These are phyloP conservation scores for Encephalitozoon cuniculi DNA, from an alignment of 371 early-diverging fungal genomes.

Conservation along the genomic window DNA sequence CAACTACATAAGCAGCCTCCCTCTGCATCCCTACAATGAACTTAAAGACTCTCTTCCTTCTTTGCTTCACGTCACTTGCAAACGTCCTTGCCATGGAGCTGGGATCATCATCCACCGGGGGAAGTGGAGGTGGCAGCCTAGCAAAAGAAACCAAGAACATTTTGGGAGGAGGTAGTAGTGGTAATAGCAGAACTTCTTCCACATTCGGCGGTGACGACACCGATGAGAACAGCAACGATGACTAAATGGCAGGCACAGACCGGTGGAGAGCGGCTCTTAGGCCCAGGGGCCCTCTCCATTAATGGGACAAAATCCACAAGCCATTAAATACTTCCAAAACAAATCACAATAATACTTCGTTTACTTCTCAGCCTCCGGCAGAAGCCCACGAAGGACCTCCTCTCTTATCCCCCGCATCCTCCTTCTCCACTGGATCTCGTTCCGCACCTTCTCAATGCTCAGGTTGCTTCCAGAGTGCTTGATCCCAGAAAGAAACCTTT, in stretches of 20 bases:
- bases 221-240: not conserved
- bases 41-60: not conserved
- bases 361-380: not conserved
- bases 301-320: not conserved
- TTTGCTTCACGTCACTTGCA: not conserved
- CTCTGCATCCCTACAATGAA: not conserved
- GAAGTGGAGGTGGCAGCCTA: too few relatives aligned
- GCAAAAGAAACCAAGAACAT: not conserved
- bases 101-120: not conserved
- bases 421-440: not conserved
- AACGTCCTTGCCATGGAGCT: not conserved
- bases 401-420: not conserved
- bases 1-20: not conserved
- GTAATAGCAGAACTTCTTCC: too few relatives aligned
- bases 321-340: not conserved
- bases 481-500: not conserved
- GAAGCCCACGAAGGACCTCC: not conserved
- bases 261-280: too few relatives aligned
- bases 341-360: not conserved
- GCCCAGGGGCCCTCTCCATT: too few relatives aligned
- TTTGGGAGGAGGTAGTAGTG: not conserved
- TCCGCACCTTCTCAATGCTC: not conserved
- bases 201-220: not conserved
- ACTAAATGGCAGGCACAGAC: too few relatives aligned
- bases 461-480: not conserved